Evolutionary conservation across 306 rosid species (phyloP).

Genomic region (Rubus parviflorus): DNA sequence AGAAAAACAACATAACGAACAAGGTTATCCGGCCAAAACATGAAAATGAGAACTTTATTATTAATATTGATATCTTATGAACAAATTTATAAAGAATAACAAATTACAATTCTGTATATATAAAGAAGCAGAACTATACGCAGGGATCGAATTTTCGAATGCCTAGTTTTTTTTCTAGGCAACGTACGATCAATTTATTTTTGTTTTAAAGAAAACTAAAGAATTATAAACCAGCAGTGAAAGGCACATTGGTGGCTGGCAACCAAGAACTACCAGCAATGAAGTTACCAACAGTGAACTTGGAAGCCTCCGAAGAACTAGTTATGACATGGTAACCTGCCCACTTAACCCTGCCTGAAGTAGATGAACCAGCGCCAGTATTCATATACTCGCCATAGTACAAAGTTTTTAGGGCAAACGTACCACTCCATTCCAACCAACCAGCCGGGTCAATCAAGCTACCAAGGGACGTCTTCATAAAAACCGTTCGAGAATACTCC

Average conservation of each 20-base stretch:
- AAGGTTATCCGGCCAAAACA: not conserved
- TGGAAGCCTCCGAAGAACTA: constrained; percentile 58
- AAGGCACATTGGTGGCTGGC: constrained; percentile 61
- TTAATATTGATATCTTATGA: not conserved
- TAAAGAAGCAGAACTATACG: not conserved
- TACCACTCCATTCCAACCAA: constrained; percentile 70
- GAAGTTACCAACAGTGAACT: constrained; percentile 61
- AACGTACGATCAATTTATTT: not conserved
- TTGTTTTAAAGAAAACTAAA: not conserved
- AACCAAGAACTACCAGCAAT: constrained; percentile 67
- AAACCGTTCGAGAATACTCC: constrained; percentile 59
- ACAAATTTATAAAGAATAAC: not conserved
- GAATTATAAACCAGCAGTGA: constrained; percentile 49
- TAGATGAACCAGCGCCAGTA: constrained; percentile 64
- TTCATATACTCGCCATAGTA: constrained; percentile 69
- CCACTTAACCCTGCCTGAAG: constrained; percentile 60
- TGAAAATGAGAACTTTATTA: not conserved
- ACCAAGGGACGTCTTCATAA: constrained; percentile 60
- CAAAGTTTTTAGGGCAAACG: constrained; percentile 60
- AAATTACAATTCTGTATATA: not conserved
- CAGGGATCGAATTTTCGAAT: not conserved
- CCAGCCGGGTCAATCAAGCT: constrained; percentile 62
- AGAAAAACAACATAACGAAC: too few species aligned
- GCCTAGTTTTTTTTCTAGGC: not conserved
- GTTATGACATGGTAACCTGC: constrained; percentile 66